Evolutionary conservation across 2,329 filamentous ascomycete species (phyloP).

Genomic region (Aureobasidium sp.): DNA sequence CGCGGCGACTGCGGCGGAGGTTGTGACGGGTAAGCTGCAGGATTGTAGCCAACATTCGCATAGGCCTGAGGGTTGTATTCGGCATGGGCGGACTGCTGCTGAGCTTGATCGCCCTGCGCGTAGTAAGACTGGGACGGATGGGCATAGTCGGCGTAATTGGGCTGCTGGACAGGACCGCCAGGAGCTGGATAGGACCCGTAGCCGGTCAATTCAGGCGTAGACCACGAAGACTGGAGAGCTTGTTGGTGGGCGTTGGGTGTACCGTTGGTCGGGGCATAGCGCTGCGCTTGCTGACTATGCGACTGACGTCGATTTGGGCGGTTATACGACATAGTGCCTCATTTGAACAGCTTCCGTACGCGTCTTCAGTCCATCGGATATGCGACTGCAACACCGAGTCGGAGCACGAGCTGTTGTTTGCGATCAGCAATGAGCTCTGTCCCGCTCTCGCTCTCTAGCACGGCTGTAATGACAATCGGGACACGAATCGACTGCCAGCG

Average conservation of each 20-base stretch:
- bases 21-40: slow-evolving; percentile 16
- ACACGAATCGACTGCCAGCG: background rate
- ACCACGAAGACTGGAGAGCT: slow-evolving; percentile 8
- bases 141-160: slow-evolving; percentile 1
- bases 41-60: slow-evolving; percentile 17
- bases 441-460: background rate
- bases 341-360: background rate
- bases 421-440: background rate
- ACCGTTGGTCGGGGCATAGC: slow-evolving; percentile 2
- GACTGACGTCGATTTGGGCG: slow-evolving; percentile 6
- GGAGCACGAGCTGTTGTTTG: slow-evolving; percentile 1
- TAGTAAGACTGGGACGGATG: slow-evolving; percentile 6
- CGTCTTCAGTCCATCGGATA: background rate
- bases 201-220: slow-evolving; percentile 13
- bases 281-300: slow-evolving; percentile 6
- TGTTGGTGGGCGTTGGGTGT: background rate
- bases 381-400: background rate
- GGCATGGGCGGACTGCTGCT: background rate
- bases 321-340: slow-evolving; percentile 14
- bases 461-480: background rate
- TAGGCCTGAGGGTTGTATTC: slow-evolving; percentile 12
- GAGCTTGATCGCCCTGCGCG: background rate
- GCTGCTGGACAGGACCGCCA: slow-evolving; percentile 11
- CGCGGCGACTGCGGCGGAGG: slow-evolving; percentile 6
- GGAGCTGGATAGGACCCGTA: background rate